A percentile compares a stretch with the other conserved stretches of the same genome.
phyloP scores from a whole-genome alignment of 202 grass and related monocot species.

The Cymbopogon flexuosus region DNA sequence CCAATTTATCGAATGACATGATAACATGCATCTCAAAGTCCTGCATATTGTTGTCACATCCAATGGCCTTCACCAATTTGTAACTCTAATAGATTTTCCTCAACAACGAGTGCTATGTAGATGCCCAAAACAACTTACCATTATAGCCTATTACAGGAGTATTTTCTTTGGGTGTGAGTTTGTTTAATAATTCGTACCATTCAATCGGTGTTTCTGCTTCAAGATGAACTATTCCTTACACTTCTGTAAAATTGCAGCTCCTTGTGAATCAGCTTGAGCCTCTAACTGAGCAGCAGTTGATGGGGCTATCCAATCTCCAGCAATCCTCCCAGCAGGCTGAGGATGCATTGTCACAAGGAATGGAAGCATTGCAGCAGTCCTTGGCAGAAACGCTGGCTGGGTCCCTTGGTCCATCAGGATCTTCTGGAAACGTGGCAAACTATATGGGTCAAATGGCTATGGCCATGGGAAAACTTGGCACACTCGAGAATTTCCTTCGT shows the following conservation, averaged over 20 bases:
- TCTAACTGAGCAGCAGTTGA: conserved; percentile 65
- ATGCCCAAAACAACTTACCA: neutral
- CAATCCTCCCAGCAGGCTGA: conserved; percentile 88
- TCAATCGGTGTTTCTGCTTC: conserved; percentile 19
- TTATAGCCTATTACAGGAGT: neutral
- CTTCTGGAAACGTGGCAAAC: conserved; percentile 75
- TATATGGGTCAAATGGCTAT: conserved; percentile 98
- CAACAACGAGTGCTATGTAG: neutral
- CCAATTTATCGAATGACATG: neutral
- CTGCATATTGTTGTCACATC: neutral
- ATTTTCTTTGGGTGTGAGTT: conserved; percentile 1
- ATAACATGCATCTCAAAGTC: neutral
- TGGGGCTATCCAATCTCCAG: conserved; percentile 63
- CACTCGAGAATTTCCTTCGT: conserved; percentile 81
- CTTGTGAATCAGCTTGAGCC: conserved; percentile 77
- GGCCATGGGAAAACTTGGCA: conserved; percentile 94
- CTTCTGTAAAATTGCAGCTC: conserved; percentile 49
- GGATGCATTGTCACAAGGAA: conserved; percentile 86
- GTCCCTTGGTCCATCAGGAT: conserved; percentile 67
- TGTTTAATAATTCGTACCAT: neutral
- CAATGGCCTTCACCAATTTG: neutral
- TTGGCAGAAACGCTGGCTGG: conserved; percentile 78
- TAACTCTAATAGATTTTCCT: neutral
- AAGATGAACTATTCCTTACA: conserved; percentile 11
- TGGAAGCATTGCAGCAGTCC: conserved; percentile 86